Percentiles rank a stretch among this genome's conserved stretches.
Conservation (phyloP, 192 early-diverging fungal species). For the Linnemannia schmuckeri region DNA sequence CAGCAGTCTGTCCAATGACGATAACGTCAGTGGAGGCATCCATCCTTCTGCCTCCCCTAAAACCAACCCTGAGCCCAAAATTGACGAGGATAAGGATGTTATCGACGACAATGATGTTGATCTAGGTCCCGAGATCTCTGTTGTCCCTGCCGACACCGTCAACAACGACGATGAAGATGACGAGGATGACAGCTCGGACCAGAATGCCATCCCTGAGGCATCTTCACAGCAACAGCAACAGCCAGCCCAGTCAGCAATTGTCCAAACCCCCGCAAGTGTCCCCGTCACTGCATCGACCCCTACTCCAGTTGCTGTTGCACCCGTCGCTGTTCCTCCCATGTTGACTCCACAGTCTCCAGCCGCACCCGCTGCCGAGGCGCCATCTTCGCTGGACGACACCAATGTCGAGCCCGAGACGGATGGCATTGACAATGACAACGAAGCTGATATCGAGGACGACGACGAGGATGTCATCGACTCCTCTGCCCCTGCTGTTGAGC, state of each 20-base stretch:
- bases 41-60: not conserved
- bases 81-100: not conserved
- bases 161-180: not conserved
- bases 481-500: not conserved
- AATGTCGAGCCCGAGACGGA: not conserved
- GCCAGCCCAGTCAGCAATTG: not conserved
- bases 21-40: not conserved
- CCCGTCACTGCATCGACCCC: not conserved
- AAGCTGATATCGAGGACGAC: constrained; percentile 6
- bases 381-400: not conserved
- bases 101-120: not conserved
- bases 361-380: not conserved
- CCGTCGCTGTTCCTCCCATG: not conserved
- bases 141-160: not conserved
- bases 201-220: not conserved
- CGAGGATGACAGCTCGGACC: not conserved
- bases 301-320: not conserved
- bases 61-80: not conserved
- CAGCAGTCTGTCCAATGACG: not conserved
- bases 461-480: not conserved
- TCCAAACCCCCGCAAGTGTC: not conserved
- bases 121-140: not conserved
- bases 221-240: not conserved
- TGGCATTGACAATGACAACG: constrained; percentile 8
- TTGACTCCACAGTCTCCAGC: not conserved